These are phyloP conservation scores for Colletotrichum sidae DNA, from an alignment of 2,329 filamentous ascomycete genomes.

Conservation along the genomic window DNA sequence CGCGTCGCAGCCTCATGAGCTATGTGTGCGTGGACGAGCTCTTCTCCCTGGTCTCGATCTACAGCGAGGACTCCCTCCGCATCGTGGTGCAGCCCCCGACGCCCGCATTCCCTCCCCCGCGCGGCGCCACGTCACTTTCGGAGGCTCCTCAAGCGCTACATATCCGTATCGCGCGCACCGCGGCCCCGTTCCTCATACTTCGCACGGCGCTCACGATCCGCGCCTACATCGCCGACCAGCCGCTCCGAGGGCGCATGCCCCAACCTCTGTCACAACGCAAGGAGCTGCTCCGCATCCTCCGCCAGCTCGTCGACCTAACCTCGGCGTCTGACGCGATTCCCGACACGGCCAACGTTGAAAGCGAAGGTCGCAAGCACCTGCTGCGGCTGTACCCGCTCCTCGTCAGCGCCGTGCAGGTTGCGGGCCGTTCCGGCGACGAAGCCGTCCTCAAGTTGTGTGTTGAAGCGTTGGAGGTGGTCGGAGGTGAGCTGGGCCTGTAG, in stretches of 20 bases:
- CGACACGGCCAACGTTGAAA: constrained; percentile 61
- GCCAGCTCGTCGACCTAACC: constrained; percentile 72
- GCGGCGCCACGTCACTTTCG: constrained; percentile 32
- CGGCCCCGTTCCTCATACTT: constrained; percentile 84
- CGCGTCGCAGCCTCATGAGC: constrained; percentile 76
- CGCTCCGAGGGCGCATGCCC: constrained; percentile 88
- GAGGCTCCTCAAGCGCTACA: constrained; percentile 52
- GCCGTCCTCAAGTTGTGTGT: constrained; percentile 68
- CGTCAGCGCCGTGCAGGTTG: constrained; percentile 70
- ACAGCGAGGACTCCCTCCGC: constrained; percentile 54
- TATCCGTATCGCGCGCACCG: constrained; percentile 76
- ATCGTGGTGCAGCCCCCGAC: constrained; percentile 58
- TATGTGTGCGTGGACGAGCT: constrained; percentile 87
- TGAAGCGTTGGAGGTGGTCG: constrained; percentile 72
- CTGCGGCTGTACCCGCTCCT: constrained; percentile 84
- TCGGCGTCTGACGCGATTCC: constrained; percentile 80
- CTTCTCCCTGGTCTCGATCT: constrained; percentile 72
- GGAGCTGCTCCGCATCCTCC: constrained; percentile 80
- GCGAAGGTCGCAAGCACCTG: constrained; percentile 78
- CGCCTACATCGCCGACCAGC: constrained; percentile 90
- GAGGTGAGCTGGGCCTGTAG: constrained; percentile 63
- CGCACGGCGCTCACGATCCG: constrained; percentile 85
- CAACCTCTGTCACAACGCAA: constrained; percentile 84
- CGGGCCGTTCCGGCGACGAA: constrained; percentile 68
- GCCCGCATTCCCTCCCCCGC: constrained; percentile 50